These are phyloP conservation scores for Ostreobium quekettii DNA, from an alignment of 139 green algal species.

Conservation along the genomic window DNA sequence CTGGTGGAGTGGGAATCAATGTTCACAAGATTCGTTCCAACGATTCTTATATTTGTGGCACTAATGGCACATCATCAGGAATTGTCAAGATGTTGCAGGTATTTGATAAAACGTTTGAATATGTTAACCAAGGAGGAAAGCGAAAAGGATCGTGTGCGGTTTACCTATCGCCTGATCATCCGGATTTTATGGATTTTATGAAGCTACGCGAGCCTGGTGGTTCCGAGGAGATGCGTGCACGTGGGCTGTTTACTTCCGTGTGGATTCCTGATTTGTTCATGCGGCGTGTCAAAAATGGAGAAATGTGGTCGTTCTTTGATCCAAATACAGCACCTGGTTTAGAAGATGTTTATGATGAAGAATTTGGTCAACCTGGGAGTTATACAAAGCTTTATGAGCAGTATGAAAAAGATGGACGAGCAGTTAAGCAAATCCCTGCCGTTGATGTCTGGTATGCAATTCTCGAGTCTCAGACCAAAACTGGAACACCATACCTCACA, in stretches of 20 bases:
- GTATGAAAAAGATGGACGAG: constrained; percentile 19
- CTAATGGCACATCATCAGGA: constrained; percentile 27
- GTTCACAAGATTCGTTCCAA: constrained; percentile 26
- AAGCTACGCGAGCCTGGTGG: constrained; percentile 61
- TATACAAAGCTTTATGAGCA: constrained; percentile 49
- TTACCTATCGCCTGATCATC: constrained; percentile 63
- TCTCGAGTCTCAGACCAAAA: constrained; percentile 32
- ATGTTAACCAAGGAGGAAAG: constrained; percentile 26
- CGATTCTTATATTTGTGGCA: constrained; percentile 14
- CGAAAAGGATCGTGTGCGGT: constrained; percentile 28
- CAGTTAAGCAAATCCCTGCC: constrained; percentile 6
- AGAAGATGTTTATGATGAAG: not conserved
- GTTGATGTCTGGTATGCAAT: constrained; percentile 25
- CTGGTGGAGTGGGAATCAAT: constrained; percentile 31
- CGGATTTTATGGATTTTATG: constrained; percentile 53
- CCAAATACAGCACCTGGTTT: constrained; percentile 13
- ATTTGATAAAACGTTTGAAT: constrained; percentile 29
- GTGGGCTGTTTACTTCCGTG: constrained; percentile 57
- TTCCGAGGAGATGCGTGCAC: constrained; percentile 43
- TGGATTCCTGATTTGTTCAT: constrained; percentile 61
- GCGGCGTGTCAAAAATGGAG: constrained; percentile 36
- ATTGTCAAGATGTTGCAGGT: constrained; percentile 33
- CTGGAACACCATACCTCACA: constrained; percentile 31
- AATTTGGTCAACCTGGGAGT: not conserved
- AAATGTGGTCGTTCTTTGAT: constrained; percentile 18